Evolutionary conservation across 805 yeast genomes (phyloP), one percentile per base, ranked within the genome.

Genomic region (Candida yuanshanica): DNA sequence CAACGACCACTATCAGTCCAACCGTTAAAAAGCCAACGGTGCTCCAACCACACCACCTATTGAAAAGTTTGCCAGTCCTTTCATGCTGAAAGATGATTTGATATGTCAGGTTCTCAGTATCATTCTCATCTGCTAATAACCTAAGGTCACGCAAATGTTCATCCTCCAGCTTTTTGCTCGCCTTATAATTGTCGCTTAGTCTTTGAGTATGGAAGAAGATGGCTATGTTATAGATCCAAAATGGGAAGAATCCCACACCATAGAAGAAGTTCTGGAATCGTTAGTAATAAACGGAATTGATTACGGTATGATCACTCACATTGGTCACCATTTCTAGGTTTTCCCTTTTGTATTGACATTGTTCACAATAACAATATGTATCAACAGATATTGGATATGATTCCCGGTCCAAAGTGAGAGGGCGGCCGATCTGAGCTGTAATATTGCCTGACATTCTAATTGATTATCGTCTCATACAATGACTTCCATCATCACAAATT

Each of bases 21-120:
- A 45, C 18, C 1, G 40, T 33, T 1, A 33, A 2, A 4, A 48
- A 11, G 1, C 40, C 60, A 42, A 53, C 29, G 2, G 18, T 33
- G 20, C 58, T 49, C 52, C 53, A 51, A 2, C 53, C 52, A 7
- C 47, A 35, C 43, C 47, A 43, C 17, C 32, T 37, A 27, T 42
- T 48, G 26, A 50, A 55, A 7, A n/a, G 16, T 2, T 11, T 14
- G n/a, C 40, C 24, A 1, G 23, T 22, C 2, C 20, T 9, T 14
- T 40, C 46, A 22, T 55, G 59, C 13, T 48, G 44, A 7, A 18
- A n/a, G 7, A 55, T 36, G 8, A 51, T 34, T 1, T 25, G 14
- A 0, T 42, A 47, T 3, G 48, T 45, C 1, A 51, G 13, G 4
- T 43, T 42, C 4, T 45, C 37, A 2, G 37, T 46, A 13, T 42